Base-by-base conservation (phyloP, 768 basidiomycete species). In the Leucocoprinus sp. region DNA sequence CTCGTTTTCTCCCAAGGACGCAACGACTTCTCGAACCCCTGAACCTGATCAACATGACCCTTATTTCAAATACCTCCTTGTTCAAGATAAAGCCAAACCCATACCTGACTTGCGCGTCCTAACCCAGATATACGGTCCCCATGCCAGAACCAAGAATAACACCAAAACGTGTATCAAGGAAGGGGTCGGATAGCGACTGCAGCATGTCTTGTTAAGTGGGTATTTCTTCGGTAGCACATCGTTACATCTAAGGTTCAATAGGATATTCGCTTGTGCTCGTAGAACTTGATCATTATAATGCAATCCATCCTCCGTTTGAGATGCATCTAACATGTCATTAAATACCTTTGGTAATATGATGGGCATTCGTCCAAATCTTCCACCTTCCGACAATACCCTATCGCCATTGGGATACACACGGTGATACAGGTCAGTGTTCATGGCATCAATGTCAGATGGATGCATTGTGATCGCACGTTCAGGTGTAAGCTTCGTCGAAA, bases 381-480 rank as follows among this genome's bases (percentile, higher is more conserved):
- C 26, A 22, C 23, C 17, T 11, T 26, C 26, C 7, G 28, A 27
- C 24, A 24, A 35, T 15, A 12, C 23, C 9, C 22, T 36, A 27
- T 36, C 40, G 40, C 27, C 37, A 45, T 31, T 50, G 37, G 67
- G 66, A 48, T 69, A 61, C 17, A 88, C 74, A 42, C 85, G 78
- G 57, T 88, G 84, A 49, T 69, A 70, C 41, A 93, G 70, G 59
- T 88, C 84, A 2, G 84, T 82, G 61, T 96, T 95, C 90, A 96
- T 93, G 31, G 84, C 86, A 54, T 90, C 84, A 45, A 93, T 82
- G 55, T 93, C 88, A 11, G 82, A 74, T 19, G 78, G 69, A 45
- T 76, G 76, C 70, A 96, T 85, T 8, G 80, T 82, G 21, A 66
- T 56, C 5, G 78, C 75, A 43, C 89, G 75, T 22, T 80, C 78